Evolutionary conservation across 805 yeast species (phyloP).

Genomic region (Schwanniomyces pseudopolymorphus): DNA sequence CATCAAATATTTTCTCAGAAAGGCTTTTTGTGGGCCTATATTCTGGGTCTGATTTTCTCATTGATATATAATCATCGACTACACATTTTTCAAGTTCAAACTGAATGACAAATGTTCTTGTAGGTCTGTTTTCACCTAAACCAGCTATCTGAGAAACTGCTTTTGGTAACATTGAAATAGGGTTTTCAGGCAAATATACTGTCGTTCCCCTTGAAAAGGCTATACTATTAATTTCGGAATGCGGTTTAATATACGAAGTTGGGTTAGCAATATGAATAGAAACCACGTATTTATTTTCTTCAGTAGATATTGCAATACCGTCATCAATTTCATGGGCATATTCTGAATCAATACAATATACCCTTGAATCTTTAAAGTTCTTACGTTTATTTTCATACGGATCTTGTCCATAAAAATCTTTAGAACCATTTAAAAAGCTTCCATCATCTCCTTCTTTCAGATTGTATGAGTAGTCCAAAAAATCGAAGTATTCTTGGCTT

Average conservation of each 20-base stretch:
- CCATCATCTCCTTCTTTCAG: background rate
- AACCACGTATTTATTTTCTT: conserved; percentile 37
- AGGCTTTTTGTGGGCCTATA: conserved; percentile 4
- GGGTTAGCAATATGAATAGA: conserved; percentile 89
- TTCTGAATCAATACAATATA: conserved; percentile 81
- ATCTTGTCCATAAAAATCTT: conserved; percentile 28
- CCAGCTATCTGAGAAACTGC: conserved; percentile 52
- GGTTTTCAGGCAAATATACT: conserved; percentile 67
- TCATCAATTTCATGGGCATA: conserved; percentile 92
- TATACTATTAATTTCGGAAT: conserved; percentile 43
- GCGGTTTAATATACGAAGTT: conserved; percentile 54
- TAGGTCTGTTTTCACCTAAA: conserved; percentile 42
- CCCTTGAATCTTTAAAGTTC: conserved; percentile 46
- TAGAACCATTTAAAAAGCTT: background rate
- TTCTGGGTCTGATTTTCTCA: conserved; percentile 4
- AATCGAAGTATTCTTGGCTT: conserved; percentile 42
- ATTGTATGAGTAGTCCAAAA: conserved; percentile 15
- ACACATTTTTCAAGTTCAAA: conserved; percentile 19
- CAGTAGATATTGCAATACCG: conserved; percentile 65
- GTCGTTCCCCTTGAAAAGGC: conserved; percentile 67
- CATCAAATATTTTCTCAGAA: conserved; percentile 10
- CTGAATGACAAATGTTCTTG: conserved; percentile 45
- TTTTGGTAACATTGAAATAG: conserved; percentile 69
- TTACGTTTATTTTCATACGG: conserved; percentile 31
- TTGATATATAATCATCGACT: conserved; percentile 18